phyloP scores from a whole-genome alignment of 148 eudicot species.

The Cornus suecica region DNA sequence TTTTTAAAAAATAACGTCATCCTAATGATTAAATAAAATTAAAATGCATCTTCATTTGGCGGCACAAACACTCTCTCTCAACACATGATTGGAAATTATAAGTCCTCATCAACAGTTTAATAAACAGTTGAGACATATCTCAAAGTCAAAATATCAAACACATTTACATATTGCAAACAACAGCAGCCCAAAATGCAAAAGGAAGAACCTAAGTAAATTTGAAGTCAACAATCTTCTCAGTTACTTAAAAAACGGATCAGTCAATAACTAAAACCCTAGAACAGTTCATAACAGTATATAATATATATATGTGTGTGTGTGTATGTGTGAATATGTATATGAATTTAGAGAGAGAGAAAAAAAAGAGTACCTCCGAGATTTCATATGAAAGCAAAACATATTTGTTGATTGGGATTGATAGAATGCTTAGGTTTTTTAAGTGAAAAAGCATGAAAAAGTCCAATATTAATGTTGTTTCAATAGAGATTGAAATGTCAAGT shows the following conservation, averaged over 20 bases:
- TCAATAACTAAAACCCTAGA: neutral
- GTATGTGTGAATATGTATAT: no score
- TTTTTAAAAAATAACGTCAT: no score
- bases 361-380: constrained; percentile 53
- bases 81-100: neutral
- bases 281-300: no score
- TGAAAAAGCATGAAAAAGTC: no score
- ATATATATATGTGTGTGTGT: no score
- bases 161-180: neutral
- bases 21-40: neutral
- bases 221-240: neutral
- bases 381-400: constrained; percentile 60
- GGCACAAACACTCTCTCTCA: neutral
- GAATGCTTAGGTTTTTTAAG: no score
- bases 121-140: neutral
- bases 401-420: no score
- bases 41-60: neutral
- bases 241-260: no score
- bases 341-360: neutral
- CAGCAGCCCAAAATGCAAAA: neutral
- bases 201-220: constrained; percentile 7
- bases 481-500: no score
- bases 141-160: constrained; percentile 10
- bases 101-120: neutral
- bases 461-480: no score